These are phyloP conservation scores for Potentilla sterilis DNA, from an alignment of 306 rosid genomes.

Conservation along the genomic window DNA sequence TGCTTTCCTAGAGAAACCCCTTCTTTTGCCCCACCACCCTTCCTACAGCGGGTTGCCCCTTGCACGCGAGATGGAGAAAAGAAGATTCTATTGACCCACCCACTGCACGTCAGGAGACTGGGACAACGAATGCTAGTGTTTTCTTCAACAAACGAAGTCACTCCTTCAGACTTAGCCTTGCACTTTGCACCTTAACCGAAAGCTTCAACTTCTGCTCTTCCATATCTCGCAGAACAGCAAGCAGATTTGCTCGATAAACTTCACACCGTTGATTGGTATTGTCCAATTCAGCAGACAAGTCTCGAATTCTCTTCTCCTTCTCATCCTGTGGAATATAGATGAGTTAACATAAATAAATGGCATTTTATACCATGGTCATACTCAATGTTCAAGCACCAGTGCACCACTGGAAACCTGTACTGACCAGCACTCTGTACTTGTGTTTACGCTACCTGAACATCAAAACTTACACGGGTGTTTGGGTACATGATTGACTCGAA, in stretches of 20 bases:
- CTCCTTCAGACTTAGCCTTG: conserved; percentile 85
- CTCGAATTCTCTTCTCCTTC: conserved; percentile 70
- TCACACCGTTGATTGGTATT: conserved; percentile 74
- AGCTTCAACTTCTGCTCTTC: conserved; percentile 91
- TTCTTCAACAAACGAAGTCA: conserved; percentile 29
- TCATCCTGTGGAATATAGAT: conserved; percentile 46
- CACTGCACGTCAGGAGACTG: not conserved
- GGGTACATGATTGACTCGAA: not conserved
- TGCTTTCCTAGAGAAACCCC: not conserved
- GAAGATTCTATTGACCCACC: not conserved
- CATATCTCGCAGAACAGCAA: conserved; percentile 86
- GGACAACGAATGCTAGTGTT: conserved; percentile 3
- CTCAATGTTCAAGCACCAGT: not conserved
- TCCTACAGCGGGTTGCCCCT: not conserved
- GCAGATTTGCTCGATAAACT: conserved; percentile 77
- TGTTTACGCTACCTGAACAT: not conserved
- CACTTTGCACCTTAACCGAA: conserved; percentile 92
- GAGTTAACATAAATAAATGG: conserved; percentile 21
- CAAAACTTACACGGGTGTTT: not conserved
- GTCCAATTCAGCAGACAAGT: conserved; percentile 72
- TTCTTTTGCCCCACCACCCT: not conserved
- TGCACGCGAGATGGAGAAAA: not conserved
- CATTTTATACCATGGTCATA: not conserved
- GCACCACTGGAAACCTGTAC: not conserved
- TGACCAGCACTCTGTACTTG: not conserved